Conservation (phyloP, 768 basidiomycete species). For the Tephrocybe sp. region DNA sequence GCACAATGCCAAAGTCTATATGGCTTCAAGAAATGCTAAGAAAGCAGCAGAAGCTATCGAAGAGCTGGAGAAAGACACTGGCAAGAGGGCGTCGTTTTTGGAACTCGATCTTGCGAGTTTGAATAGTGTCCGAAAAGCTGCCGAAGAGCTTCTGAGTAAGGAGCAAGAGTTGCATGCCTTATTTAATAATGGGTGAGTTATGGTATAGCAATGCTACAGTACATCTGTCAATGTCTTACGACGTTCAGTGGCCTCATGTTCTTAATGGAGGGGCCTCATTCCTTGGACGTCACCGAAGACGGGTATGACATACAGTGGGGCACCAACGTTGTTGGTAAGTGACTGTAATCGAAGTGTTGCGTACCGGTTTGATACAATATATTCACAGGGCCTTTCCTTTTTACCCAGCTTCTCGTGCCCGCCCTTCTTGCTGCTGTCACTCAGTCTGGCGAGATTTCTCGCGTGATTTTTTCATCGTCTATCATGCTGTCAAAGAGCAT, state of each 20-base stretch:
- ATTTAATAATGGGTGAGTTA: slow-evolving; percentile 54
- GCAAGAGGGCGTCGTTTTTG: slow-evolving; percentile 34
- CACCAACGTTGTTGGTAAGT: slow-evolving; percentile 51
- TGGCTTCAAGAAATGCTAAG: slow-evolving; percentile 31
- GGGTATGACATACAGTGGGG: slow-evolving; percentile 62
- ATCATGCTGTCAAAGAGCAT: slow-evolving; percentile 25
- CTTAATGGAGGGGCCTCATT: slow-evolving; percentile 10
- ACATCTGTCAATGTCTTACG: not conserved
- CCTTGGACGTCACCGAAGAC: slow-evolving; percentile 32
- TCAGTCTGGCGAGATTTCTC: slow-evolving; percentile 39
- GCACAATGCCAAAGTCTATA: slow-evolving; percentile 41
- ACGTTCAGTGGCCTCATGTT: slow-evolving; percentile 47
- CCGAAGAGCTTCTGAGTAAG: slow-evolving; percentile 38
- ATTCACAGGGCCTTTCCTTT: slow-evolving; percentile 11
- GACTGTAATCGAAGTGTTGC: slow-evolving; percentile 11
- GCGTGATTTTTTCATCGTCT: slow-evolving; percentile 50
- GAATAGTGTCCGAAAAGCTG: slow-evolving; percentile 31
- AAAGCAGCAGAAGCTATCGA: slow-evolving; percentile 35
- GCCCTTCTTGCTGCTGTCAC: slow-evolving; percentile 40
- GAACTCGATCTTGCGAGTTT: slow-evolving; percentile 39
- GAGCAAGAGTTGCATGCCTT: slow-evolving; percentile 47
- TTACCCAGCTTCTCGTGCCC: slow-evolving; percentile 53
- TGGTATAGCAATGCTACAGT: not conserved
- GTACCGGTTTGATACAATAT: not conserved
- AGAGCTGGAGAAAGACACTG: slow-evolving; percentile 34